Conservation (phyloP, 495 filamentous ascomycete species). For the Aspergillus ellipticus region DNA sequence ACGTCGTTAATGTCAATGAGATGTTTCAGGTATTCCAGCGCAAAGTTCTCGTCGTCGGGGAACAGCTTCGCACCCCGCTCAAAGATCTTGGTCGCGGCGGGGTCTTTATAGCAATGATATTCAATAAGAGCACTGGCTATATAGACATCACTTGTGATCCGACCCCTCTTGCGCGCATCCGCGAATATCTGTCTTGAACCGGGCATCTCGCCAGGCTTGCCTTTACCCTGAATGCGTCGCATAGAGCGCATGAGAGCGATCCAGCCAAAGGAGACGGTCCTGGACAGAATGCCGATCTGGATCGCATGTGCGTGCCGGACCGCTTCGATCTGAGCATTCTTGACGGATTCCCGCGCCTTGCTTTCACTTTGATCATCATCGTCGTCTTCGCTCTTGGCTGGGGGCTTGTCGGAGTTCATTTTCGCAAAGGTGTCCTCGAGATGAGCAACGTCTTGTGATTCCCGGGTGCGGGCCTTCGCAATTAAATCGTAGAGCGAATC, state of each 20-base stretch:
- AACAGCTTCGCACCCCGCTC: conserved; percentile 90
- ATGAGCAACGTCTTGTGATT: conserved; percentile 64
- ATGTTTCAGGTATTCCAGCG: conserved; percentile 92
- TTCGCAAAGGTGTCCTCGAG: conserved; percentile 58
- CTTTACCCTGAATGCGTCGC: conserved; percentile 91
- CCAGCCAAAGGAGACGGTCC: conserved; percentile 85
- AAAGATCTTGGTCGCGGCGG: conserved; percentile 87
- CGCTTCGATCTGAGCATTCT: conserved; percentile 63
- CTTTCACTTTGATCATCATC: conserved; percentile 56
- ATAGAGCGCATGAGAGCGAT: conserved; percentile 90
- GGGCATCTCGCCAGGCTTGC: conserved; percentile 62
- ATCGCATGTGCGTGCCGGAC: conserved; percentile 66
- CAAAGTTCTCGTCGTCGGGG: conserved; percentile 85
- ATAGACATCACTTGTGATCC: conserved; percentile 89
- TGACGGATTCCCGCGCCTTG: conserved; percentile 50
- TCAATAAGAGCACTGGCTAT: conserved; percentile 88
- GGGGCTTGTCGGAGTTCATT: conserved; percentile 37
- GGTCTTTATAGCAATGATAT: conserved; percentile 91
- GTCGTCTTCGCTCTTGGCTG: conserved; percentile 60
- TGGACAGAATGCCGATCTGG: conserved; percentile 68
- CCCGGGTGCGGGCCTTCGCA: conserved; percentile 66
- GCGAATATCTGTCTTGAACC: conserved; percentile 82
- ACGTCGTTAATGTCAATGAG: conserved; percentile 85
- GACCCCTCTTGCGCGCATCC: conserved; percentile 79
- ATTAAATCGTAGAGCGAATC: conserved; percentile 80